These are phyloP conservation scores for Tripterygium wilfordii DNA, from an alignment of 177 flowering plant species.

Conservation along the genomic window DNA sequence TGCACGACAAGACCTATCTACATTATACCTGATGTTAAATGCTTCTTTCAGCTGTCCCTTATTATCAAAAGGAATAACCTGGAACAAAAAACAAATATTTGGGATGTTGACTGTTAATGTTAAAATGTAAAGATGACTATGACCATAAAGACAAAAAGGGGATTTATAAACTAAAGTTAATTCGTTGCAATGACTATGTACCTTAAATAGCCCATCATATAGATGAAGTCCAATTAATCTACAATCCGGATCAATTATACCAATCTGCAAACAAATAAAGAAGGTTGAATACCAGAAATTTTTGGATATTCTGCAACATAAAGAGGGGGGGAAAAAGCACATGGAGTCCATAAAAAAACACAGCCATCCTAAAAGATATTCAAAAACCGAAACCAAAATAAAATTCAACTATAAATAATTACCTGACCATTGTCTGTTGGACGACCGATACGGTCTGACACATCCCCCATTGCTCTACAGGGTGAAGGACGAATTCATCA, in stretches of 20 bases:
- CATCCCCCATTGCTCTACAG: conserved; percentile 94
- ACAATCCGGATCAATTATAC: conserved; percentile 97
- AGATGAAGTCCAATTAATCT: conserved; percentile 96
- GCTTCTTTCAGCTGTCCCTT: conserved; percentile 98
- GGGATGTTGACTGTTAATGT: too few species aligned
- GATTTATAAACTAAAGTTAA: background rate
- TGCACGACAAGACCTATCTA: too few species aligned
- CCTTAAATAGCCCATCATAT: conserved; percentile 97
- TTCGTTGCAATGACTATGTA: conserved; percentile 15
- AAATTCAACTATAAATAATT: conserved; percentile 1
- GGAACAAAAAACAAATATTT: conserved; percentile 14
- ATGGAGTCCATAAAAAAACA: background rate
- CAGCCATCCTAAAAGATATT: background rate
- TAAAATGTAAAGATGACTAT: background rate
- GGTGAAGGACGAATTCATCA: conserved; percentile 5
- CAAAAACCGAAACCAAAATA: background rate
- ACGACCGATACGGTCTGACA: conserved; percentile 95
- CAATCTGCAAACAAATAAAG: conserved; percentile 50
- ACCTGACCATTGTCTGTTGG: conserved; percentile 99
- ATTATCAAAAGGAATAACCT: conserved; percentile 98
- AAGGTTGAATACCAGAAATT: too few species aligned
- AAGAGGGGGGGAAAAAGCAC: background rate
- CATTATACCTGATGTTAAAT: conserved; percentile 91
- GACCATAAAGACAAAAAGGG: background rate
- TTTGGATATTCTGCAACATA: too few species aligned